Evolutionary conservation across 2,329 filamentous ascomycete genomes (phyloP).

Genomic region (Ophiosphaerella korrae): DNA sequence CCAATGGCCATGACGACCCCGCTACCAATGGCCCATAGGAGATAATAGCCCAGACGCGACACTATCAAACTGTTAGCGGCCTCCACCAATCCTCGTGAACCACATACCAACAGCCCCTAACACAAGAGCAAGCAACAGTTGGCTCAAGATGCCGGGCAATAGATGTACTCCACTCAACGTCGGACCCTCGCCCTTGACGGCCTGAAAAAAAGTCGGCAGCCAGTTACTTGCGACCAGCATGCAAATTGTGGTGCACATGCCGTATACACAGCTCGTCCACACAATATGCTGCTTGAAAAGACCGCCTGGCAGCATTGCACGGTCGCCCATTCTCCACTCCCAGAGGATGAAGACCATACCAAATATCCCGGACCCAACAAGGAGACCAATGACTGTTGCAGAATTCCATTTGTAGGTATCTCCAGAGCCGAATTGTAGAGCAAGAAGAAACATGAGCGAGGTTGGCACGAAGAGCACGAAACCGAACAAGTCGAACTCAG

Average conservation of each 20-base stretch:
- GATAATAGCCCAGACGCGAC: conserved; percentile 30
- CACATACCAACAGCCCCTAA: conserved; percentile 25
- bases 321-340: conserved; percentile 43
- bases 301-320: conserved; percentile 46
- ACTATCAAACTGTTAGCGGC: conserved; percentile 7
- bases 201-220: conserved; percentile 50
- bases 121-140: conserved; percentile 23
- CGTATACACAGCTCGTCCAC: conserved; percentile 29
- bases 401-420: conserved; percentile 42
- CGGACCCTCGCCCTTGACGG: conserved; percentile 43
- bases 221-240: conserved; percentile 22
- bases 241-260: conserved; percentile 11
- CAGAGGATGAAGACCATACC: conserved; percentile 43
- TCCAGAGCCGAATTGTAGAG: conserved; percentile 47
- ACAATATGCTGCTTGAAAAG: conserved; percentile 41
- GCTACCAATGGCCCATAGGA: conserved; percentile 37
- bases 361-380: conserved; percentile 37
- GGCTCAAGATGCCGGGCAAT: conserved; percentile 43
- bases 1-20: conserved; percentile 45
- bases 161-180: conserved; percentile 48
- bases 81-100: background rate
- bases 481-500: conserved; percentile 46
- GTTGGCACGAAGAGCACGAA: conserved; percentile 44
- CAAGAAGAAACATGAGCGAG: conserved; percentile 45
- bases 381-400: conserved; percentile 41